Base-by-base conservation (phyloP, 2,329 filamentous ascomycete genomes). In the Venturia nashicola region DNA sequence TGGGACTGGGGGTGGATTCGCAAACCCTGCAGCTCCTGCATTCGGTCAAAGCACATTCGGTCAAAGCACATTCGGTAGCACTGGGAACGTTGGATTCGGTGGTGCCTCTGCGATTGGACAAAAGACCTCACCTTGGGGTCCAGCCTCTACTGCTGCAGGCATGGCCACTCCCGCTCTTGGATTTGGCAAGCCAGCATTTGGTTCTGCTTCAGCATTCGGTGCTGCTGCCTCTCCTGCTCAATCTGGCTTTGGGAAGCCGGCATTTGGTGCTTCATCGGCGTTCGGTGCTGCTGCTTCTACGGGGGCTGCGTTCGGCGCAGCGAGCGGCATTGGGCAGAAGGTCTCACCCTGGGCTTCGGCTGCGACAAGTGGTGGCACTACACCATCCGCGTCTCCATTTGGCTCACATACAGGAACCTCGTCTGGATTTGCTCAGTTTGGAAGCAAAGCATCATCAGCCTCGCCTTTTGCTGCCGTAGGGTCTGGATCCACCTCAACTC, bases 361-460 rank as follows among this genome's bases (percentile, higher is more conserved):
- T 36, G 14, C 51, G 32, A 55, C 62, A 61, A 55, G 42, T 43
- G 43, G 59, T 42, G 34, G 32, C 20, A 44, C 34, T 57, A 5
- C 64, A 46, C 27, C 51, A n/a, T 34, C 51, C 8, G 65, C 69
- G 42, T 74, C 71, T 61, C 73, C 75, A 7, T 77, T 78, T 64
- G 68, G 72, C 7, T 66, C 66, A 39, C 68, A 66, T 34, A 68
- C 67, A 16, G 66, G 68, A 23, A 62, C 54, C 69, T 4, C 61
- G 36, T 71, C 70, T 14, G 72, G 72, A 0, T 76, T 76, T 55
- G 72, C 70, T 46, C 71, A 72, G 44, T 69, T 74, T 64, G 72
- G 69, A 1, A 59, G 48, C 12, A 63, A 46, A 42, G 57, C 63
- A 18, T 11, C 36, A 20, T 18, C 63, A 11, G 43, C 59, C 27